Evolutionary conservation across 352 stramenopile species (phyloP).

Genomic region (Phytophthora pseudosyringae): DNA sequence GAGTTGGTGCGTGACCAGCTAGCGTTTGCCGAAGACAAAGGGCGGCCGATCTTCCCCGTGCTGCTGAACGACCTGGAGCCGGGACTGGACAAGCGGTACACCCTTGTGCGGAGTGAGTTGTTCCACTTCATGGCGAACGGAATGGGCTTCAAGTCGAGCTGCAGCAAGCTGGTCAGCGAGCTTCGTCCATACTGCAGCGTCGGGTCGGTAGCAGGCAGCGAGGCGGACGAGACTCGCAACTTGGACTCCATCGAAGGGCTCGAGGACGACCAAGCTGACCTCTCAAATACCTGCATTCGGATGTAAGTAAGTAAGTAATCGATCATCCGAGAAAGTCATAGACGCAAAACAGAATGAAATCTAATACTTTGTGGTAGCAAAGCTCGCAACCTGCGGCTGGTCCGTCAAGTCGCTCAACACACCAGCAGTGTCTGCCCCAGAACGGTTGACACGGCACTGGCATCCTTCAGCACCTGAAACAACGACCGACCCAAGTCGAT

Average conservation of each 20-base stretch:
- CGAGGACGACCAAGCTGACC: slow-evolving; percentile 11
- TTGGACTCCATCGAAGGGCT: slow-evolving; percentile 26
- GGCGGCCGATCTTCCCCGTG: slow-evolving; percentile 70
- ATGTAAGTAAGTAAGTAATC: slow-evolving; percentile 17
- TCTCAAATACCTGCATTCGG: slow-evolving; percentile 23
- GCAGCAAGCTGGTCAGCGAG: slow-evolving; percentile 21
- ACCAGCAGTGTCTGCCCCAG: slow-evolving; percentile 2
- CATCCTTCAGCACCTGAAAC: slow-evolving; percentile 2
- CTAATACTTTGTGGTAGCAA: neutral
- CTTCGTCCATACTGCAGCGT: slow-evolving; percentile 5
- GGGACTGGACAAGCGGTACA: slow-evolving; percentile 72
- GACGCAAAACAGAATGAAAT: neutral
- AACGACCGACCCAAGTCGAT: slow-evolving; percentile 7
- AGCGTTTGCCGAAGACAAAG: slow-evolving; percentile 80
- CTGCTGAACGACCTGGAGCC: slow-evolving; percentile 69
- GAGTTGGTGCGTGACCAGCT: slow-evolving; percentile 78
- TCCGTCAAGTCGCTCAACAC: slow-evolving; percentile 1
- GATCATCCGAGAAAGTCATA: neutral
- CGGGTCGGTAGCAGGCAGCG: slow-evolving; percentile 7
- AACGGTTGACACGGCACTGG: neutral
- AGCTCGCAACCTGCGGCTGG: neutral
- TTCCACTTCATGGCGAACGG: slow-evolving; percentile 69
- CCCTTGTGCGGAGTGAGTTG: slow-evolving; percentile 67
- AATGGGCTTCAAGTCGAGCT: slow-evolving; percentile 62
- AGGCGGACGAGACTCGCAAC: slow-evolving; percentile 16